A percentile compares a stretch with the other conserved stretches of the same genome.
Evolutionary conservation across 129 eudicot species (phyloP).

Genomic region (Pseudognaphalium luteoalbum): DNA sequence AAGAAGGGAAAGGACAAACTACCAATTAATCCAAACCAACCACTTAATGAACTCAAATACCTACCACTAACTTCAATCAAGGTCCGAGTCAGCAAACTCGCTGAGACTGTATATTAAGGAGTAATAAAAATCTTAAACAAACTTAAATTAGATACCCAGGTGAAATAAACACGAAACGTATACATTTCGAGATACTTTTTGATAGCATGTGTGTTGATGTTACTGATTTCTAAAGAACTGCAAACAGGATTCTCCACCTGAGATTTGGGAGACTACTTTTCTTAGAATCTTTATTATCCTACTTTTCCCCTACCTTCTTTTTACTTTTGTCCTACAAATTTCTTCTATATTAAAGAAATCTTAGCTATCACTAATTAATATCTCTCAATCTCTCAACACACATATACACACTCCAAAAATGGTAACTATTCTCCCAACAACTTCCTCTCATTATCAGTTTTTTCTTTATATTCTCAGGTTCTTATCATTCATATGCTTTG

Average conservation of each 20-base stretch:
- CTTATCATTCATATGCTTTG: conserved; percentile 19
- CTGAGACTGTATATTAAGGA: neutral
- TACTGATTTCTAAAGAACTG: conserved; percentile 8
- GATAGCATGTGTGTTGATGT: conserved; percentile 2
- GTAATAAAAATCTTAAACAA: neutral
- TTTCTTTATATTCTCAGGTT: neutral
- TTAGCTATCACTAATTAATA: conserved; percentile 10
- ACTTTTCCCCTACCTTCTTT: conserved; percentile 42
- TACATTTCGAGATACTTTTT: conserved; percentile 19
- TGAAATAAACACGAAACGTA: conserved; percentile 16
- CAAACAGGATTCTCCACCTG: conserved; percentile 38
- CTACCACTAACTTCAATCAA: conserved; percentile 34
- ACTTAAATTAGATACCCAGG: conserved; percentile 11
- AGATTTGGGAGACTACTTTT: conserved; percentile 32
- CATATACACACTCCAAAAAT: conserved; percentile 25
- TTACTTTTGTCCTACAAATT: conserved; percentile 27
- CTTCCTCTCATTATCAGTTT: conserved; percentile 20
- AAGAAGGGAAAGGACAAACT: conserved; percentile 18
- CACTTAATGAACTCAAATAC: conserved; percentile 5
- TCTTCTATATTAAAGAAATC: conserved; percentile 19
- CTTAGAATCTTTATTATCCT: conserved; percentile 18
- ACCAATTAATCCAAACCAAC: conserved; percentile 23
- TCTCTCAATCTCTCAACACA: conserved; percentile 19
- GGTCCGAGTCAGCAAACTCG: conserved; percentile 26
- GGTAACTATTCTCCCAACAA: conserved; percentile 29